Evolutionary conservation across 2,329 filamentous ascomycete genomes (phyloP).

Genomic region (Ophiostoma himal-ulmi): DNA sequence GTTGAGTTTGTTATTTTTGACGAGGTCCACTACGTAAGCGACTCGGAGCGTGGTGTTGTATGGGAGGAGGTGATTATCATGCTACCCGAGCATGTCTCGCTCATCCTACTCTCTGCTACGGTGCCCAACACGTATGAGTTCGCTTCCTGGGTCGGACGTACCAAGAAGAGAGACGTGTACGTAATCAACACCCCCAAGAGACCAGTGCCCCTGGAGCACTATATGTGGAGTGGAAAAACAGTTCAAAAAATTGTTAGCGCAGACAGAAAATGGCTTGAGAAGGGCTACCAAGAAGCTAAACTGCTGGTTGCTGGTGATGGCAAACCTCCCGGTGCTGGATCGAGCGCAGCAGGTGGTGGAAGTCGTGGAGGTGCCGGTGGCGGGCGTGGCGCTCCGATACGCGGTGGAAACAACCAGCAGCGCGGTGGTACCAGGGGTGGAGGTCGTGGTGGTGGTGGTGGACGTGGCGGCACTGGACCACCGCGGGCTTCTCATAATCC

Average conservation of each 20-base stretch:
- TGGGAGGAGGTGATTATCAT: slow-evolving; percentile 99
- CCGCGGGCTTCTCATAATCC: slow-evolving; percentile 56
- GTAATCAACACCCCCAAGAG: slow-evolving; percentile 96
- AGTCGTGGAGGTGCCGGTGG: slow-evolving; percentile 38
- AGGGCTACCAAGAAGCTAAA: slow-evolving; percentile 76
- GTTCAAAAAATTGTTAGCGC: slow-evolving; percentile 93
- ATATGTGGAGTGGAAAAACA: slow-evolving; percentile 87
- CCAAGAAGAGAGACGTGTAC: slow-evolving; percentile 98
- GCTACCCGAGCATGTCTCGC: slow-evolving; percentile 92
- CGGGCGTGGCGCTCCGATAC: slow-evolving; percentile 34
- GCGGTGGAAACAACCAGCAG: slow-evolving; percentile 29
- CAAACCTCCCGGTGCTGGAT: slow-evolving; percentile 36
- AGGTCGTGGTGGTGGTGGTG: slow-evolving; percentile 47
- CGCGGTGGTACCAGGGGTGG: slow-evolving; percentile 41
- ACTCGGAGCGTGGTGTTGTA: slow-evolving; percentile 89
- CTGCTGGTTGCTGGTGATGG: slow-evolving; percentile 30
- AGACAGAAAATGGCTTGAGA: slow-evolving; percentile 85
- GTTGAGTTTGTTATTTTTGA: slow-evolving; percentile 99
- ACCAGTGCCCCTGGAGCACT: slow-evolving; percentile 91
- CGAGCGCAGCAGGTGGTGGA: not conserved
- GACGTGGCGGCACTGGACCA: slow-evolving; percentile 52
- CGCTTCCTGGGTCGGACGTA: slow-evolving; percentile 94
- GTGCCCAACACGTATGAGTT: slow-evolving; percentile 98
- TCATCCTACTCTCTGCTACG: slow-evolving; percentile 91
- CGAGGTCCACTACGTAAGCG: slow-evolving; percentile 98